Evolutionary conservation across 1,284 basidiomycete species (phyloP).

Genomic region (Porogramme epimiltina): DNA sequence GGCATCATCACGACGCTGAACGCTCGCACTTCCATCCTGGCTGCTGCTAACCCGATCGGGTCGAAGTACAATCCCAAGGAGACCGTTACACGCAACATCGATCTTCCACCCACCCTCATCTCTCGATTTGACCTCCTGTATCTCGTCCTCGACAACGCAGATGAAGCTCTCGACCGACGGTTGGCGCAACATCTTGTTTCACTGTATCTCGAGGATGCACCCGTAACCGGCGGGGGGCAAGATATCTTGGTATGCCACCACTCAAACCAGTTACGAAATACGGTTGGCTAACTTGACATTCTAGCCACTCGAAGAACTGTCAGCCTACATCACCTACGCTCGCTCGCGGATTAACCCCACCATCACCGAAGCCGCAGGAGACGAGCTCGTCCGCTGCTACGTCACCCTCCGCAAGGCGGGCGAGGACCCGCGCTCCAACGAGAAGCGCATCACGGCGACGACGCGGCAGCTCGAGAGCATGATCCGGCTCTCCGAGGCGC

Average conservation of each 20-base stretch:
- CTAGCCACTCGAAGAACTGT: slow-evolving; percentile 87
- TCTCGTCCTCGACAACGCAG: slow-evolving; percentile 93
- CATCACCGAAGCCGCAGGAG: slow-evolving; percentile 86
- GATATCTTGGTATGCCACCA: slow-evolving; percentile 75
- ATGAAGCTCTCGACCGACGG: slow-evolving; percentile 87
- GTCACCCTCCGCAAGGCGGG: slow-evolving; percentile 94
- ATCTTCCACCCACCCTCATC: slow-evolving; percentile 96
- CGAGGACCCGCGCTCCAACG: slow-evolving; percentile 82
- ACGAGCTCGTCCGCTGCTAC: slow-evolving; percentile 87
- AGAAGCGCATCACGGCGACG: slow-evolving; percentile 97
- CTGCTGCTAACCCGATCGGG: slow-evolving; percentile 96
- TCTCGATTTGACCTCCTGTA: slow-evolving; percentile 99
- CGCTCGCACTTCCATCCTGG: slow-evolving; percentile 94
- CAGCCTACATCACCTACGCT: slow-evolving; percentile 94
- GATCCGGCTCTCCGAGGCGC: slow-evolving; percentile 97
- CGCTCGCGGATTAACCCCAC: slow-evolving; percentile 87
- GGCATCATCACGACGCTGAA: slow-evolving; percentile 99
- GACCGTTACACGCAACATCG: slow-evolving; percentile 87
- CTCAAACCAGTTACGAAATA: no score
- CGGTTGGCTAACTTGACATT: no score
- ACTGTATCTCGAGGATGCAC: slow-evolving; percentile 91
- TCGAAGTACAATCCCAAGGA: slow-evolving; percentile 92
- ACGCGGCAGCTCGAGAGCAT: slow-evolving; percentile 97
- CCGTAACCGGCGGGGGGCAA: slow-evolving; percentile 57
- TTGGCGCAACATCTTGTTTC: slow-evolving; percentile 93